phyloP scores from a whole-genome alignment of 108 stramenopile species.

The Aureococcus anophagefferens region DNA sequence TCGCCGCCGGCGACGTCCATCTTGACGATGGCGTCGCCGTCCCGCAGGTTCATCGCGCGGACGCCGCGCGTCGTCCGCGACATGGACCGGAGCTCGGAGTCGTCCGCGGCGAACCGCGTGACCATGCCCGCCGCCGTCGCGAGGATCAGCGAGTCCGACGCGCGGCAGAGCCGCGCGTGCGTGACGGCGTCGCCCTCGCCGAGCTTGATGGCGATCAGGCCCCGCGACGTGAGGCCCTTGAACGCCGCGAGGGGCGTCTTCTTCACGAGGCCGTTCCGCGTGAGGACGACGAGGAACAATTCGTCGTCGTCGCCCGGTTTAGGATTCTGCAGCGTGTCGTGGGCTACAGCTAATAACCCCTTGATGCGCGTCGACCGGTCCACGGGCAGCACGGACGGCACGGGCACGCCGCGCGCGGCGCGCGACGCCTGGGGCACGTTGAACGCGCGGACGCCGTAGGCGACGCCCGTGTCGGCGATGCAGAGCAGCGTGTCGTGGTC shows the following conservation, averaged over 20 bases:
- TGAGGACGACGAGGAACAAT: conserved; percentile 68
- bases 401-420: conserved; percentile 50
- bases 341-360: conserved; percentile 60
- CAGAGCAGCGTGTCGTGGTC: conserved; percentile 89
- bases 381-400: conserved; percentile 31
- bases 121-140: conserved; percentile 68
- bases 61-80: conserved; percentile 73
- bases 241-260: conserved; percentile 82
- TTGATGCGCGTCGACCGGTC: conserved; percentile 52
- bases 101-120: conserved; percentile 55
- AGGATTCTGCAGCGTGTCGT: conserved; percentile 37
- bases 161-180: conserved; percentile 66
- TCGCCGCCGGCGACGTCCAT: conserved; percentile 8
- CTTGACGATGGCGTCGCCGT: conserved; percentile 13
- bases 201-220: conserved; percentile 77
- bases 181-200: conserved; percentile 69
- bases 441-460: conserved; percentile 80
- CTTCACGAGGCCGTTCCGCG: conserved; percentile 83
- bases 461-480: conserved; percentile 76
- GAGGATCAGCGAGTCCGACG: conserved; percentile 68
- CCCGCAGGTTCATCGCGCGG: conserved; percentile 68
- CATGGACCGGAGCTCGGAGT: conserved; percentile 49
- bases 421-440: conserved; percentile 65
- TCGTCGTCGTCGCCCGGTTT: conserved; percentile 46
- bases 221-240: conserved; percentile 65